phyloP scores from a whole-genome alignment of 768 basidiomycete species.

The Lactifluus rugatus region DNA sequence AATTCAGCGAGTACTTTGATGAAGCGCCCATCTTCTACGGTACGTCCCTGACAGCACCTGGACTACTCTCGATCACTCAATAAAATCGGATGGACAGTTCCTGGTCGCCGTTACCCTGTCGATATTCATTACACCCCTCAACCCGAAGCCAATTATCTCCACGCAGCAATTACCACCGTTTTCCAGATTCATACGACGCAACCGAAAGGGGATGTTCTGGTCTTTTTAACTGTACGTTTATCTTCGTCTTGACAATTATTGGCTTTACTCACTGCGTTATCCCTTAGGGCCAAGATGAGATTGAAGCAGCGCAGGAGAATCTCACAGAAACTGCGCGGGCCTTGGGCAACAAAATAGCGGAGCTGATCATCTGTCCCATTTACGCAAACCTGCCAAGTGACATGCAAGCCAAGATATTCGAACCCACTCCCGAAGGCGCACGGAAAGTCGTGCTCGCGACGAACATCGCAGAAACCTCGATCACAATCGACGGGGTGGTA shows the following conservation, averaged over 20 bases:
- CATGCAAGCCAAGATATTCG: slow-evolving; percentile 99
- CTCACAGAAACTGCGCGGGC: slow-evolving; percentile 91
- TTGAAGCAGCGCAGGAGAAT: slow-evolving; percentile 95
- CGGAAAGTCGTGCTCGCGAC: slow-evolving; percentile 97
- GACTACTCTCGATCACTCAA: not conserved
- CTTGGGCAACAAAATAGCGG: slow-evolving; percentile 90
- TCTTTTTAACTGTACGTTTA: slow-evolving; percentile 80
- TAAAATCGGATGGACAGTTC: slow-evolving; percentile 43
- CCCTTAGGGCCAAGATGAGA: slow-evolving; percentile 93
- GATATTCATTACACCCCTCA: slow-evolving; percentile 99
- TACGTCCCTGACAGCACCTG: slow-evolving; percentile 28
- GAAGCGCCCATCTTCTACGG: slow-evolving; percentile 91
- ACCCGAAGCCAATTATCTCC: slow-evolving; percentile 97
- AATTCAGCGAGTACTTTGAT: slow-evolving; percentile 97
- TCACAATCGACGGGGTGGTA: slow-evolving; percentile 98
- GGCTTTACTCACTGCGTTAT: slow-evolving; percentile 6
- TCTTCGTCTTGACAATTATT: not conserved
- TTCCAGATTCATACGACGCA: slow-evolving; percentile 99
- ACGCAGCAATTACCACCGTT: slow-evolving; percentile 96
- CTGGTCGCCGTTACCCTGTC: slow-evolving; percentile 94
- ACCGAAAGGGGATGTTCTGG: slow-evolving; percentile 93
- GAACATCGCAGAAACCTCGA: slow-evolving; percentile 99
- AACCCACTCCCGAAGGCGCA: slow-evolving; percentile 93
- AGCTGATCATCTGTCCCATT: slow-evolving; percentile 93
- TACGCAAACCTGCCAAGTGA: slow-evolving; percentile 99